Base-by-base conservation (phyloP, 371 early-diverging fungal species). In the Mucor indicus region DNA sequence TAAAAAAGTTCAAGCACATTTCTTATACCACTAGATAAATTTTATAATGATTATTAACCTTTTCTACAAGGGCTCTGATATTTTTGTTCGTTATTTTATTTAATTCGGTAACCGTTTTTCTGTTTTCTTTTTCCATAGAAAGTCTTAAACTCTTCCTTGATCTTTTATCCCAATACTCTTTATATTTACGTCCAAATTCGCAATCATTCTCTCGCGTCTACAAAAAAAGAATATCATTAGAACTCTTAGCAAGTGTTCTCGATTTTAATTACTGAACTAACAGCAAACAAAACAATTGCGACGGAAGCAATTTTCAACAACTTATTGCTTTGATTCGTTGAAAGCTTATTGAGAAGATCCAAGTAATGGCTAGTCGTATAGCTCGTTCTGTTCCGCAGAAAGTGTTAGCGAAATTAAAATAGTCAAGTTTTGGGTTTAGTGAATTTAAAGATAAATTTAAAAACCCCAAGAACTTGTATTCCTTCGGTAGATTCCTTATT, bases 181-280 rank as follows among this genome's bases (percentile, higher is more conserved):
- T 13, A 43, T 31, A 43, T 19, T 3, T 20, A 1, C 17, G 43
- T 17, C 20, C 43, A 43, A 43, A 43, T 17, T 43, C 32, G 19
- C 43, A 5, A 31, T 43, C 13, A 17, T 19, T 17, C 1, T 43
- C 31, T 43, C 32, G 43, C 43, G 43, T 3, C 43, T 43, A 43
- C 43, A 43, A 43, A 17, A 43, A 43, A 5, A n/a, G 43, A 43
- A 43, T 16, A 19, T 43, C 17, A 16, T 30, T 30, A 43, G 43
- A 43, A 2, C 17, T 43, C 17, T 17, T 43, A 43, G 29, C 19
- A 43, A 31, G 30, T 43, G 30, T 43, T 17, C 27, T 1, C 43
- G 30, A 43, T 8, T 43, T 30, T 43, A 30, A 43, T n/a, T n/a
- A n/a, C n/a, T n/a, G 33, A 17, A 48, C 38, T 48, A 29, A 48